Percentiles rank a stretch among this genome's conserved stretches.
Evolutionary conservation across 305 asterid species (phyloP).

Genomic region (Fraxinus latifolia): DNA sequence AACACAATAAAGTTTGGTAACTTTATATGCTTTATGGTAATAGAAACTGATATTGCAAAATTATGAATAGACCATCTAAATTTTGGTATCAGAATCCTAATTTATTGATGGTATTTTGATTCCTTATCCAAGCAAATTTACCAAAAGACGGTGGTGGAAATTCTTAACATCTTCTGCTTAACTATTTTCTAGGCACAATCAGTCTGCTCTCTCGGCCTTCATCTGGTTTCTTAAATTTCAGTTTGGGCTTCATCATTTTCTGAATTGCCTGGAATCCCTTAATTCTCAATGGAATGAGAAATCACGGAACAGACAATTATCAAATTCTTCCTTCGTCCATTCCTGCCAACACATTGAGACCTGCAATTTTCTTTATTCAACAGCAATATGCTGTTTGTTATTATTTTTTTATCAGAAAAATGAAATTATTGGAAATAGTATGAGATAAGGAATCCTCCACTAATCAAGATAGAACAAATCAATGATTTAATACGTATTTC

Average conservation of each 20-base stretch:
- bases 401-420: background rate
- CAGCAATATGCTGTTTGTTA: background rate
- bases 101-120: background rate
- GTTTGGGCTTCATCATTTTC: background rate
- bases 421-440: background rate
- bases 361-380: background rate
- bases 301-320: background rate
- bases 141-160: background rate
- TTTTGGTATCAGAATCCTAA: background rate
- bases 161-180: background rate
- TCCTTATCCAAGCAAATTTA: background rate
- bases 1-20: background rate
- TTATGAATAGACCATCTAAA: background rate
- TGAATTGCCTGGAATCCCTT: background rate
- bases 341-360: background rate
- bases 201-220: background rate
- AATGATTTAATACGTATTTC: background rate
- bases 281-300: background rate
- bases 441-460: background rate
- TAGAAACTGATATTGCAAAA: background rate
- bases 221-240: background rate
- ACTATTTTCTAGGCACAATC: background rate
- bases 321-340: background rate
- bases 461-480: background rate
- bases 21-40: background rate